Evolutionary conservation across 2,329 filamentous ascomycete species (phyloP).

Genomic region (Zelopaecilomyces penicillatus): DNA sequence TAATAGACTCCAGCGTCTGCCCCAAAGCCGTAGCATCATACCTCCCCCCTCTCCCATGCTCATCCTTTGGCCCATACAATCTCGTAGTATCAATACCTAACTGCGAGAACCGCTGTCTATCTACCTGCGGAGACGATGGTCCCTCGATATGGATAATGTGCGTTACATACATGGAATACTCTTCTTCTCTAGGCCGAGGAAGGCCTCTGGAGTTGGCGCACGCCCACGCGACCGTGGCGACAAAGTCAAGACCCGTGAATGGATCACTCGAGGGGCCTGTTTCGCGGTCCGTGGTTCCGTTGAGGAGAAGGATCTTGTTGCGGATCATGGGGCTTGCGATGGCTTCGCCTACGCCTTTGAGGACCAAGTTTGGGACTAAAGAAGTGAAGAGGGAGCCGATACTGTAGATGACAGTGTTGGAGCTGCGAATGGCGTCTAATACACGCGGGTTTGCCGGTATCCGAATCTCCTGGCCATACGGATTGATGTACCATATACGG

Average conservation of each 20-base stretch:
- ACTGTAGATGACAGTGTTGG: conserved; percentile 73
- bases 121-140: conserved; percentile 59
- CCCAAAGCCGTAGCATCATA: conserved; percentile 71
- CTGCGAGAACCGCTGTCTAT: conserved; percentile 51
- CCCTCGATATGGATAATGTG: conserved; percentile 77
- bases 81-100: conserved; percentile 71
- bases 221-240: conserved; percentile 68
- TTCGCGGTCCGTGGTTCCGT: conserved; percentile 77
- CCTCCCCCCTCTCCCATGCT: conserved; percentile 35
- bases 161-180: conserved; percentile 65
- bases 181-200: conserved; percentile 26
- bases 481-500: conserved; percentile 94
- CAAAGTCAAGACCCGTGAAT: conserved; percentile 72
- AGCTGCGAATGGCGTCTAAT: conserved; percentile 54
- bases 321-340: conserved; percentile 35
- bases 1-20: conserved; percentile 68
- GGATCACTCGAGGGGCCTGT: conserved; percentile 61
- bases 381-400: conserved; percentile 93
- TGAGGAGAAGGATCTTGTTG: conserved; percentile 76
- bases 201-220: conserved; percentile 58
- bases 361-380: conserved; percentile 72
- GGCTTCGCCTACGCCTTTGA: conserved; percentile 62
- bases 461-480: conserved; percentile 92
- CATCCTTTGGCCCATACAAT: conserved; percentile 60
- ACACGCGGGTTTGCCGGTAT: conserved; percentile 78